Evolutionary conservation across 164 flowering plant genomes (phyloP).

Genomic region (Stephania yunnanensis): DNA sequence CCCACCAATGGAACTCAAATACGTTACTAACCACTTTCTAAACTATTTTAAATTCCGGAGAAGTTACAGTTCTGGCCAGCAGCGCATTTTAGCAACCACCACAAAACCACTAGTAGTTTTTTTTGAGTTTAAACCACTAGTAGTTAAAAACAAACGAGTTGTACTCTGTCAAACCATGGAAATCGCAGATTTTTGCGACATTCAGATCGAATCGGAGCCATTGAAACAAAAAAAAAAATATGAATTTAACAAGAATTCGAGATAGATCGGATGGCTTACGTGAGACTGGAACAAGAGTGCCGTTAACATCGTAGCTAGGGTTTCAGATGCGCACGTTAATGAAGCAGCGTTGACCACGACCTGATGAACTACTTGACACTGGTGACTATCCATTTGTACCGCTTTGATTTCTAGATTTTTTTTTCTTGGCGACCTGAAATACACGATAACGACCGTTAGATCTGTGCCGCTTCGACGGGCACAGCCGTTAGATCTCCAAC

Average conservation of each 20-base stretch:
- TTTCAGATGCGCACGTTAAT: conserved; percentile 31
- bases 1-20: conserved; percentile 13
- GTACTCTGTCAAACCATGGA: neutral
- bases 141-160: too few species aligned
- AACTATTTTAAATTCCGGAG: conserved; percentile 9
- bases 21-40: neutral
- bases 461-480: neutral
- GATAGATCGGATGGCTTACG: conserved; percentile 12
- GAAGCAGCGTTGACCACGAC: conserved; percentile 8
- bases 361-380: conserved; percentile 15
- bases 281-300: conserved; percentile 22
- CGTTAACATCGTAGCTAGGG: conserved; percentile 17
- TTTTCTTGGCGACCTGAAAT: conserved; percentile 5
- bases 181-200: neutral
- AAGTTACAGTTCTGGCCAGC: neutral
- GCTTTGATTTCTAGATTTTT: conserved; percentile 5
- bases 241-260: too few species aligned
- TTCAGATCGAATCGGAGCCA: neutral
- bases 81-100: conserved; percentile 11
- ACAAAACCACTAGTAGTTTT: neutral
- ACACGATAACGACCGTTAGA: conserved; percentile 23
- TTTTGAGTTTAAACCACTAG: too few species aligned
- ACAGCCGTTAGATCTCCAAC: conserved; percentile 22
- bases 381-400: conserved; percentile 25
- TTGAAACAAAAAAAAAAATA: neutral